Conservation (phyloP, 371 early-diverging fungal species). For the Umbelopsis sp. region DNA sequence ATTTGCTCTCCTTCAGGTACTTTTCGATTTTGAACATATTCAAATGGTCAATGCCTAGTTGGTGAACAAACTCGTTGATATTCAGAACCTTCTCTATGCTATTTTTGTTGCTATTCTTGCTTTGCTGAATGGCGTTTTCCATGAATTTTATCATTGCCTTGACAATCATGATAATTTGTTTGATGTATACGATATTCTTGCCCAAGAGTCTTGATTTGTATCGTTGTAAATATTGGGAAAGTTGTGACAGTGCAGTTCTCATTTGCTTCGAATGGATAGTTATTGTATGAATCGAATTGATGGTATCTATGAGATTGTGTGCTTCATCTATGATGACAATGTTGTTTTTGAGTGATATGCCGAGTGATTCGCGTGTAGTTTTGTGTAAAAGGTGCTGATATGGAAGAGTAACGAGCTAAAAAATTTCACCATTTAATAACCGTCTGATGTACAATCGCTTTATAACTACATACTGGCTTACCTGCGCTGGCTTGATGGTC, state of each 20-base stretch:
- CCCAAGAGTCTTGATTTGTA: slow-evolving; percentile 76
- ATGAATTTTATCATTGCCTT: slow-evolving; percentile 38
- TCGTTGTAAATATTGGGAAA: slow-evolving; percentile 69
- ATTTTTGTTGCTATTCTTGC: slow-evolving; percentile 15
- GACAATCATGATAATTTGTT: slow-evolving; percentile 63
- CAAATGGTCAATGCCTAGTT: slow-evolving; percentile 76
- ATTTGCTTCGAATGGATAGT: slow-evolving; percentile 51
- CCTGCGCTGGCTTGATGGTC: slow-evolving; percentile 62
- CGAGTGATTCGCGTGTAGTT: slow-evolving; percentile 76
- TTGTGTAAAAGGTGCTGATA: slow-evolving; percentile 84
- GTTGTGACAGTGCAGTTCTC: slow-evolving; percentile 52
- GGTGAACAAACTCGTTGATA: slow-evolving; percentile 75
- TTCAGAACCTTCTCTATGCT: slow-evolving; percentile 44
- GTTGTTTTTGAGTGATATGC: slow-evolving; percentile 71
- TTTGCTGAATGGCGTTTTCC: slow-evolving; percentile 20
- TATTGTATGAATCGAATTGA: slow-evolving; percentile 65
- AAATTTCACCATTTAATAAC: background rate
- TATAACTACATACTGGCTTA: slow-evolving; percentile 21
- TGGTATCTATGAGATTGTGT: slow-evolving; percentile 82
- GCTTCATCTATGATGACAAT: slow-evolving; percentile 93
- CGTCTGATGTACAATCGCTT: too few species aligned
- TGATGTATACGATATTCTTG: slow-evolving; percentile 77
- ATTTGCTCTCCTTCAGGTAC: slow-evolving; percentile 71
- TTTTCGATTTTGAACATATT: slow-evolving; percentile 83
- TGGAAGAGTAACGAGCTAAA: slow-evolving; percentile 78